Conservation (phyloP, 768 basidiomycete species). For the Clavaria fumosa region DNA sequence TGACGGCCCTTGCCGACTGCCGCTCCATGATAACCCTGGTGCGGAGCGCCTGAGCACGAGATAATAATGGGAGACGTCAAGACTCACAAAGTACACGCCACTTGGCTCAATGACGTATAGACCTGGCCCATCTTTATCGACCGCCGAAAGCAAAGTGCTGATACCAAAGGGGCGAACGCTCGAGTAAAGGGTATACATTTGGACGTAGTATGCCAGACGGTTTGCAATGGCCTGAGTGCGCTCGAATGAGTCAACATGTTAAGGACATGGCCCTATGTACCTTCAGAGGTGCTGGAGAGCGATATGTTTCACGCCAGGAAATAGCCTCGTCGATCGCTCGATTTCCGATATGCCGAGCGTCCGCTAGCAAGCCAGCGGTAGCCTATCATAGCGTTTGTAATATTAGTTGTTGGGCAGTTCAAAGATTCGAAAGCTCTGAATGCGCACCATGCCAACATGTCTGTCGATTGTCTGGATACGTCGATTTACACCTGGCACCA, state of each 20-base stretch:
- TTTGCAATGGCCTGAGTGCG: slow-evolving; percentile 32
- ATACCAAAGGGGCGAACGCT: slow-evolving; percentile 96
- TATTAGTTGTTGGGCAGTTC: not conserved
- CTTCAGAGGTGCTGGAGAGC: slow-evolving; percentile 63
- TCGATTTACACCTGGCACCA: slow-evolving; percentile 84
- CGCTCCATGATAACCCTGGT: slow-evolving; percentile 84
- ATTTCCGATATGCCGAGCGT: slow-evolving; percentile 77
- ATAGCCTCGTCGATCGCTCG: slow-evolving; percentile 74
- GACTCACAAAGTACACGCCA: slow-evolving; percentile 73
- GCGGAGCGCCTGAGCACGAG: slow-evolving; percentile 1
- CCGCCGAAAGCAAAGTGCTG: slow-evolving; percentile 77
- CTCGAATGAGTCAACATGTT: not conserved
- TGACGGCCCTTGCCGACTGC: slow-evolving; percentile 99
- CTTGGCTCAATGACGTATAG: slow-evolving; percentile 91
- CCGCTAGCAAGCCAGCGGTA: slow-evolving; percentile 85
- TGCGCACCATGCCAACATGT: slow-evolving; percentile 77
- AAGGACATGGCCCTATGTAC: slow-evolving; percentile 23
- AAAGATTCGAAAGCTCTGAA: not conserved
- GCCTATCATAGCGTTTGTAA: slow-evolving; percentile 51
- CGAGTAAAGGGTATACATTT: slow-evolving; percentile 94
- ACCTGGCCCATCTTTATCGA: slow-evolving; percentile 77
- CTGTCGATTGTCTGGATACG: slow-evolving; percentile 88
- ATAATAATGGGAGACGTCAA: not conserved
- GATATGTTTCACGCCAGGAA: slow-evolving; percentile 57
- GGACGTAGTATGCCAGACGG: slow-evolving; percentile 78